Base-by-base conservation (phyloP, 2,329 filamentous ascomycete species). In the Trichoderma breve region DNA sequence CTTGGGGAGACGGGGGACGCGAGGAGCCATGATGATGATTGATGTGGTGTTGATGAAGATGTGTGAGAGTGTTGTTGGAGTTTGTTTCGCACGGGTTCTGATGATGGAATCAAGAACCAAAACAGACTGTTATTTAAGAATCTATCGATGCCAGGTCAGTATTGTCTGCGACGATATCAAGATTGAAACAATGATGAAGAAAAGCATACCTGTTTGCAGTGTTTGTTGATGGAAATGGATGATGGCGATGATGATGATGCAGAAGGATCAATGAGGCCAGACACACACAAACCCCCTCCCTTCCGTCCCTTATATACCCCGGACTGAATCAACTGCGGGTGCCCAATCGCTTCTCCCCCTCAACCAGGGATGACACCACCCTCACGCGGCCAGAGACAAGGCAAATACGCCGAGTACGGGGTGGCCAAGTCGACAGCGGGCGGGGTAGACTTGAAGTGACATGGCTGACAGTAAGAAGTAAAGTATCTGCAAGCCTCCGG, bases 1-100 rank as follows among this genome's bases (percentile, higher is more conserved):
- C 71, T 81, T 81, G 74, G 87, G 87, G 71, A 89, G 84, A 77
- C 83, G 84, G 76, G 82, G 80, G 9, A 83, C 75, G 73, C 82
- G 80, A 72, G 75, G 74, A 74, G 85, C 83, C 87, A 88, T 88
- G 74, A 73, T 85, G 80, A 24, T 71, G 2, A 3, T 2, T 73
- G 73, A 62, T 71, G 73, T 71, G 70, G 75, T 57, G 57, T 26
- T 69, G 70, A 32, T 72, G 57, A n/a, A 18, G 39, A 47, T 47
- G 43, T 1, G 12, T 14, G 32, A 15, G 39, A 47, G 39, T n/a
- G 39, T n/a, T 43, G 39, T 43, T 47, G 39, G 39, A 18, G 36
- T 39, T 39, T 39, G 36, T 18, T 18, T 18, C 6, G 6, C 15
- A 39, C 6, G 36, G 36, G 36, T 39, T 18, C 43, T 47, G 43